These are phyloP conservation scores for Aspergillus steynii DNA, from an alignment of 495 filamentous ascomycete species.

Conservation along the genomic window DNA sequence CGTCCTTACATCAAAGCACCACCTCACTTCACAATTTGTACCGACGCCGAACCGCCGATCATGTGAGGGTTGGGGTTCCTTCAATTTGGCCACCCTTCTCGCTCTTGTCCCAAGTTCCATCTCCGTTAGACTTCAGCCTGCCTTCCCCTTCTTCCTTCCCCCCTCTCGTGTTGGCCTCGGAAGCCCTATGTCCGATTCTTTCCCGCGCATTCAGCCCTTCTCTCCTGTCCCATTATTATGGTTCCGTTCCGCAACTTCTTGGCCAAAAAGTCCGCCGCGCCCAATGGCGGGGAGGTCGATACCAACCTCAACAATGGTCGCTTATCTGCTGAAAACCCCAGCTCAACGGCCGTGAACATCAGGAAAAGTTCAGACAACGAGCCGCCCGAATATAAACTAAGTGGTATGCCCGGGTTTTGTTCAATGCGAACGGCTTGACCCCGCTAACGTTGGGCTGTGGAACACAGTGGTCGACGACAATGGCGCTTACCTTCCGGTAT, in stretches of 20 bases:
- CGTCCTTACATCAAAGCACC: slow-evolving; percentile 10
- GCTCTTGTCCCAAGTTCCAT: slow-evolving; percentile 1
- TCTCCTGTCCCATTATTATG: slow-evolving; percentile 46
- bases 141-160: neutral
- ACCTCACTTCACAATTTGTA: slow-evolving; percentile 20
- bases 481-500: slow-evolving; percentile 93
- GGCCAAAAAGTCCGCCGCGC: slow-evolving; percentile 54
- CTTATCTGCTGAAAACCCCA: slow-evolving; percentile 41
- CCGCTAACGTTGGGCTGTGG: slow-evolving; percentile 10
- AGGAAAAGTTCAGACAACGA: slow-evolving; percentile 57
- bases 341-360: slow-evolving; percentile 55
- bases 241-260: slow-evolving; percentile 76
- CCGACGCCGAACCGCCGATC: slow-evolving; percentile 26
- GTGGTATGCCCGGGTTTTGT: slow-evolving; percentile 57
- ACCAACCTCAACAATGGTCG: slow-evolving; percentile 49
- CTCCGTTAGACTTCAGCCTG: neutral
- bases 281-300: slow-evolving; percentile 46
- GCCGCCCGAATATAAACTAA: slow-evolving; percentile 77
- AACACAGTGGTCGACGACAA: slow-evolving; percentile 88
- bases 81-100: slow-evolving; percentile 14
- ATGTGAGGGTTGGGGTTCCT: slow-evolving; percentile 26
- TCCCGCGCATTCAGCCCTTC: neutral
- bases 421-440: neutral
- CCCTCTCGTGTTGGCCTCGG: neutral
- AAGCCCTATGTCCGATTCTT: neutral